Percentiles rank a stretch among this genome's conserved stretches.
Evolutionary conservation across 2,329 filamentous ascomycete genomes (phyloP).

Genomic region (Scopulariopsis brevicaulis): DNA sequence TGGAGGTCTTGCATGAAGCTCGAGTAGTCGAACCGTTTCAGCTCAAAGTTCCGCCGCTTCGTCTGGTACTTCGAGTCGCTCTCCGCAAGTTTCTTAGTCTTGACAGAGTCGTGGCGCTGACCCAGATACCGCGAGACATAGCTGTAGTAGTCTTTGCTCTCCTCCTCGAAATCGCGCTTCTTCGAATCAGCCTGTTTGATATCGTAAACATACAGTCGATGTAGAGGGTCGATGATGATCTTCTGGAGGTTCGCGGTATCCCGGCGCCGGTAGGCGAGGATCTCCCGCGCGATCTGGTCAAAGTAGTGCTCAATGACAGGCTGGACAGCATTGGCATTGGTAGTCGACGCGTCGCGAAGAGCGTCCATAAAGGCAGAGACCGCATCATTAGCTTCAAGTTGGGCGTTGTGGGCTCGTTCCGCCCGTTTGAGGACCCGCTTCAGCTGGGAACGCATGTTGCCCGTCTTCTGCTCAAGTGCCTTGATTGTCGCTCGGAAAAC

Average conservation of each 20-base stretch:
- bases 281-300: constrained; percentile 89
- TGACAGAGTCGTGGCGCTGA: constrained; percentile 87
- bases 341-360: constrained; percentile 74
- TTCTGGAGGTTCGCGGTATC: constrained; percentile 79
- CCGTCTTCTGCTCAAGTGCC: constrained; percentile 89
- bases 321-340: constrained; percentile 93
- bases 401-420: constrained; percentile 74
- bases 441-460: constrained; percentile 86
- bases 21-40: constrained; percentile 97
- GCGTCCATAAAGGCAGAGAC: constrained; percentile 75
- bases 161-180: constrained; percentile 96
- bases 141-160: constrained; percentile 96
- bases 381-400: constrained; percentile 76
- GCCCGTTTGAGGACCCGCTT: constrained; percentile 92
- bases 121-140: constrained; percentile 95
- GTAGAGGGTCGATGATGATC: constrained; percentile 88
- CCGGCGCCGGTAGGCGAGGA: constrained; percentile 73
- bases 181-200: constrained; percentile 97
- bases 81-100: constrained; percentile 91
- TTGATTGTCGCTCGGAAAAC: constrained; percentile 96
- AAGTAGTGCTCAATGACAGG: constrained; percentile 97
- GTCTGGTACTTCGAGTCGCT: constrained; percentile 94
- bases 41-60: constrained; percentile 88
- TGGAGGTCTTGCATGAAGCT: constrained; percentile 99
- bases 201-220: constrained; percentile 83